A percentile compares a stretch with the other conserved stretches of the same genome.
phyloP scores from a whole-genome alignment of 495 filamentous ascomycete genomes.

The Penicillium steckii region DNA sequence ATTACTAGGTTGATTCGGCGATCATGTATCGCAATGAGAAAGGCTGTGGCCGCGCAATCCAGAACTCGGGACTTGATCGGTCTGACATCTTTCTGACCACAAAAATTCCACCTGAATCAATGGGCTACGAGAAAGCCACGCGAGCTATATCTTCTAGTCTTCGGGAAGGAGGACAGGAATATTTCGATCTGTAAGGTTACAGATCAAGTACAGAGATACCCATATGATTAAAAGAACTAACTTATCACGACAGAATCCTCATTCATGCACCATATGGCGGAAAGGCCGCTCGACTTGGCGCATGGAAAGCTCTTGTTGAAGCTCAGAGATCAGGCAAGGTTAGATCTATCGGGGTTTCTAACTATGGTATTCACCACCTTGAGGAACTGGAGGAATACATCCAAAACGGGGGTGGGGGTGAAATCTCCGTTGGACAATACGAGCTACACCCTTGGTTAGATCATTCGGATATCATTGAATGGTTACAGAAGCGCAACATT shows the following conservation, averaged over 20 bases:
- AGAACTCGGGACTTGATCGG: conserved; percentile 39
- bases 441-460: conserved; percentile 87
- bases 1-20: conserved; percentile 56
- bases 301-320: conserved; percentile 53
- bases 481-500: conserved; percentile 66
- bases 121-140: conserved; percentile 49
- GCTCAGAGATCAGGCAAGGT: conserved; percentile 50
- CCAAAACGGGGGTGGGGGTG: conserved; percentile 65
- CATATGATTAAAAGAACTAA: neutral
- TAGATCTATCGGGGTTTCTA: conserved; percentile 52
- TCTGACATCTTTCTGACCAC: conserved; percentile 55
- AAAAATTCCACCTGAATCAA: conserved; percentile 52
- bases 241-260: conserved; percentile 33
- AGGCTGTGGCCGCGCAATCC: conserved; percentile 48
- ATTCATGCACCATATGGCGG: conserved; percentile 57
- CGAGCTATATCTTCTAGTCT: conserved; percentile 33
- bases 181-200: conserved; percentile 62
- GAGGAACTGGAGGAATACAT: conserved; percentile 70
- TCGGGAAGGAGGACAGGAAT: conserved; percentile 41
- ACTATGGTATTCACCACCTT: conserved; percentile 57
- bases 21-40: conserved; percentile 57
- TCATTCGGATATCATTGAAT: conserved; percentile 70
- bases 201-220: no score
- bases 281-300: conserved; percentile 42
- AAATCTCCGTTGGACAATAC: conserved; percentile 80